Conservation (phyloP, 2,329 filamentous ascomycete species). For the Talaromyces marneffei region DNA sequence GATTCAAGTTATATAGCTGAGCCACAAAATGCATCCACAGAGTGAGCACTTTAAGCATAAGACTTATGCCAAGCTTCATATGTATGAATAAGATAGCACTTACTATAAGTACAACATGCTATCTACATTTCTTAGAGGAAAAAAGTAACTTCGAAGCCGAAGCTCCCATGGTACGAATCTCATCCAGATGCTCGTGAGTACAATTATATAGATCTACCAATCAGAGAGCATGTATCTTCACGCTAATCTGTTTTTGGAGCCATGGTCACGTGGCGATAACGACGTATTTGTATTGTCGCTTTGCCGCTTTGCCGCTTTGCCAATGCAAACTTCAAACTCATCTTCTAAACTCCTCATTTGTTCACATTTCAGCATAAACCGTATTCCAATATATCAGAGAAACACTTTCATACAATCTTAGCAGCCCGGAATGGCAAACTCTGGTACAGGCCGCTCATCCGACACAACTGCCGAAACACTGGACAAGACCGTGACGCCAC, state of each 20-base stretch:
- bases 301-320: background rate
- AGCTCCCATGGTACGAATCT: too few species aligned
- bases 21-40: too few species aligned
- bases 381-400: background rate
- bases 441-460: background rate
- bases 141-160: too few species aligned
- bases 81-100: too few species aligned
- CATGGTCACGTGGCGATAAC: constrained; percentile 27
- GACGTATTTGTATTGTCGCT: background rate
- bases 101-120: too few species aligned
- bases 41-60: too few species aligned
- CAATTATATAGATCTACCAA: background rate
- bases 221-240: background rate
- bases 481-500: constrained; percentile 14
- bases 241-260: background rate
- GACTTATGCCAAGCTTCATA: too few species aligned
- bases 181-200: too few species aligned
- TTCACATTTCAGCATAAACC: background rate
- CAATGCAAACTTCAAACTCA: background rate
- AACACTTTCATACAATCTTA: background rate
- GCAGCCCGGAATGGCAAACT: background rate
- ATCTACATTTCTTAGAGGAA: too few species aligned
- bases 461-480: constrained; percentile 4
- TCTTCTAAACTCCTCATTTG: background rate
- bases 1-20: too few species aligned